phyloP scores from a whole-genome alignment of 768 basidiomycete species.

The Lanmaoa pseudosensibilis region DNA sequence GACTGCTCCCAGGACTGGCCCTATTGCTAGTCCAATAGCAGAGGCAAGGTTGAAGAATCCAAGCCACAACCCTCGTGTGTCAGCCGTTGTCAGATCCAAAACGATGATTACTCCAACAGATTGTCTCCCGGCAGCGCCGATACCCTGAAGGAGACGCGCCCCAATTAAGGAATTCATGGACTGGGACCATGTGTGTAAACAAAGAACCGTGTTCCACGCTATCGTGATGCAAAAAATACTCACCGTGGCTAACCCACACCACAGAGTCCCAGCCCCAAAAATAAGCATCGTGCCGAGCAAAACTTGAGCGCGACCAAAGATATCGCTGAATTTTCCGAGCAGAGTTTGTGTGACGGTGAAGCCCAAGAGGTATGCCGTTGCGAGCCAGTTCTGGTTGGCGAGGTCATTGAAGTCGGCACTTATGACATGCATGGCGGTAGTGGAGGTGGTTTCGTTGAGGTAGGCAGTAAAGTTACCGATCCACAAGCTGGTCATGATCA shows the following conservation, averaged over 20 bases:
- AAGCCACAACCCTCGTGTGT: constrained; percentile 37
- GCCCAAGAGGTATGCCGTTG: constrained; percentile 36
- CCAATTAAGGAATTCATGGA: constrained; percentile 37
- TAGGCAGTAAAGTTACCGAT: constrained; percentile 38
- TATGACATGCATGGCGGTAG: constrained; percentile 38
- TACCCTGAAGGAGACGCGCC: constrained; percentile 38
- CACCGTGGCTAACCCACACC: constrained; percentile 35
- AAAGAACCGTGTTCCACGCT: not conserved
- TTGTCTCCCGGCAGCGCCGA: constrained; percentile 38
- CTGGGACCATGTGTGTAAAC: constrained; percentile 17
- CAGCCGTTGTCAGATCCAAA: constrained; percentile 37
- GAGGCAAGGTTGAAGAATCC: constrained; percentile 39
- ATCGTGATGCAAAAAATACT: constrained; percentile 1
- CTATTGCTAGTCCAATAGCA: constrained; percentile 45
- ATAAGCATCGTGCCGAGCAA: constrained; percentile 38
- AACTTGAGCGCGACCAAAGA: constrained; percentile 36
- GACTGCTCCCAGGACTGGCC: constrained; percentile 48
- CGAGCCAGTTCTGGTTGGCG: constrained; percentile 37
- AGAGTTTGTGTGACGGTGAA: constrained; percentile 38
- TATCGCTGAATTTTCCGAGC: constrained; percentile 36
- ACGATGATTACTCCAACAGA: constrained; percentile 38
- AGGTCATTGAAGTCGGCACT: constrained; percentile 30
- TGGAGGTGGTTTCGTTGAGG: constrained; percentile 36
- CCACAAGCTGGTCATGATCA: constrained; percentile 37
- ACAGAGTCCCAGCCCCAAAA: constrained; percentile 34